Conservation (phyloP, 352 stramenopile genomes). For the Phytopythium ostracodes region DNA sequence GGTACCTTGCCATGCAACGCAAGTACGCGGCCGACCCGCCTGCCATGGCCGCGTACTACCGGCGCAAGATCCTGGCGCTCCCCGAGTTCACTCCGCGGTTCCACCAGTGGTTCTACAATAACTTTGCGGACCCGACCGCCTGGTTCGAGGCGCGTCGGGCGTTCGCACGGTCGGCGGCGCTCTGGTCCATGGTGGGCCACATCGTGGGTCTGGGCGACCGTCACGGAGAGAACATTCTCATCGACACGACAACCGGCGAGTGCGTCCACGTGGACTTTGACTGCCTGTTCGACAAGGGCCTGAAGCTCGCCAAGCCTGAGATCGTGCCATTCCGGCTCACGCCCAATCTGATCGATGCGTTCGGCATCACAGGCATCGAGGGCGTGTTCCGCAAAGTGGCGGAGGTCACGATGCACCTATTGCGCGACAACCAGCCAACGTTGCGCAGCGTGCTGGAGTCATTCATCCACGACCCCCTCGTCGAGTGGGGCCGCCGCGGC, state of each 20-base stretch:
- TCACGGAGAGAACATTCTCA: constrained; percentile 99
- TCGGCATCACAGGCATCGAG: constrained; percentile 96
- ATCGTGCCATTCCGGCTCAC: constrained; percentile 99
- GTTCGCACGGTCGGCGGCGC: constrained; percentile 86
- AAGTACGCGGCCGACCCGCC: constrained; percentile 79
- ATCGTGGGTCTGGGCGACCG: constrained; percentile 93
- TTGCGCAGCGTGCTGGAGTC: constrained; percentile 98
- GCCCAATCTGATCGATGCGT: constrained; percentile 99
- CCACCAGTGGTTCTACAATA: constrained; percentile 99
- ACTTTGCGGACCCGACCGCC: constrained; percentile 95
- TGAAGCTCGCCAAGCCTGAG: constrained; percentile 95
- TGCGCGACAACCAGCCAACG: constrained; percentile 96
- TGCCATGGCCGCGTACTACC: constrained; percentile 69
- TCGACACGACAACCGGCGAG: constrained; percentile 96
- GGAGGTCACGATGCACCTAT: constrained; percentile 88
- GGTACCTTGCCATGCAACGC: constrained; percentile 88
- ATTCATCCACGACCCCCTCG: constrained; percentile 98
- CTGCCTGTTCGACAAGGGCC: constrained; percentile 99
- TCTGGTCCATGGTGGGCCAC: constrained; percentile 98
- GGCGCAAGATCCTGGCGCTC: constrained; percentile 52
- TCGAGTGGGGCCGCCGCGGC: constrained; percentile 86
- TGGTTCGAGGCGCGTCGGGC: constrained; percentile 96
- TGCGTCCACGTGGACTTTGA: constrained; percentile 99
- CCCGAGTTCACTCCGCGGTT: constrained; percentile 93
- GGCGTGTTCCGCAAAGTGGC: constrained; percentile 92